Evolutionary conservation across 192 early-diverging fungal species (phyloP), one percentile per base, ranked within the genome.

Genomic region (Obelidium mucronatum): DNA sequence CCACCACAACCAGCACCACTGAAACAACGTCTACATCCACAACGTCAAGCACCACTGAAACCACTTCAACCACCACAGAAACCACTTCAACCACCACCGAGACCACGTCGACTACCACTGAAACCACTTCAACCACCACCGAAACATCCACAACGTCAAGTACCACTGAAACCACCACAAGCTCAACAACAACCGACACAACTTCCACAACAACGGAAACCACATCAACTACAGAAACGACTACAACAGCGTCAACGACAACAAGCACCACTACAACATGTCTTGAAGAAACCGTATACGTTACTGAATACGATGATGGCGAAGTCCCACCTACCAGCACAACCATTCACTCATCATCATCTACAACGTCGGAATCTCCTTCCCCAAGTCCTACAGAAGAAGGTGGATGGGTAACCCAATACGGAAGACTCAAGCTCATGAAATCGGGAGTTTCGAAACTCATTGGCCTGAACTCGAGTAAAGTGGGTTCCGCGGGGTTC

Each of bases 11-110:
- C 26, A 69, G 42, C 17, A 69, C 67, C 6, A 36, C 19, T 24
- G 52, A 15, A 13, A 53, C 67, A 2, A 69, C 67, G 6, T 22
- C 22, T 1, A 69, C 67, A 26, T 59, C 70, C 15, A 72, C 70
- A 17, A 19, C 55, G 2, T 26, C 54, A 55, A 59, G 28, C 3
- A 72, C 70, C 2, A 42, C 70, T 2, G 59, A 24, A 22, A 37
- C 22, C 28, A 37, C 63, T 36, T 34, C 63, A 37, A 40, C 30
- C 13, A 65, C 63, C 5, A 65, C 63, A 26, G 37, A 26, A 34
- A 65, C 63, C 24, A 65, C 63, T 37, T 35, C 63, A n/a, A 65
- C 63, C 24, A 37, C 28, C 63, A 65, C 63, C 28, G 24, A 0
- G 11, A 65, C 63, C 34, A 36, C 30, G 8, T 48, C 70, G 19